Conservation (phyloP, 2,329 filamentous ascomycete genomes). For the Colletotrichum lini region DNA sequence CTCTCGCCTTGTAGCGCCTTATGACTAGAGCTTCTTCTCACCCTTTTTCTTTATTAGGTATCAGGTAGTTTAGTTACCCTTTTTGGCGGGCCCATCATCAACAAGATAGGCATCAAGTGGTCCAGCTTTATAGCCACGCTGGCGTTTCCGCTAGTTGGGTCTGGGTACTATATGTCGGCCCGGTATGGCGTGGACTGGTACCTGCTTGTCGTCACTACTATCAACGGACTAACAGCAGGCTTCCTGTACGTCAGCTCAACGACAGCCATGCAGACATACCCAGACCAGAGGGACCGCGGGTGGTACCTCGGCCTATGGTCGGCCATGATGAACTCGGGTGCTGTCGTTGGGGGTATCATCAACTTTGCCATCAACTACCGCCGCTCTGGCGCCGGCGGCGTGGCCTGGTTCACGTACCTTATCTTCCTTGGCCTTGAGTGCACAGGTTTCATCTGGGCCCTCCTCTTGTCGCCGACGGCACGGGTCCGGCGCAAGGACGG, state of each 20-base stretch:
- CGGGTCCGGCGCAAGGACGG: not conserved
- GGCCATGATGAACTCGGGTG: slow-evolving; percentile 1
- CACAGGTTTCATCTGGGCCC: not conserved
- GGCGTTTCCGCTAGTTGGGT: not conserved
- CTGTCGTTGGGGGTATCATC: not conserved
- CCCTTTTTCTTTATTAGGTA: not conserved
- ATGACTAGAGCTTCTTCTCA: not conserved
- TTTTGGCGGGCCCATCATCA: not conserved
- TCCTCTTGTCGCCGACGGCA: not conserved
- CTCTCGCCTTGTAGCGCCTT: not conserved
- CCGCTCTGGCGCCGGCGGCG: not conserved
- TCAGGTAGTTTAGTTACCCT: not conserved
- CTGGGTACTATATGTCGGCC: not conserved
- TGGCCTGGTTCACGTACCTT: not conserved
- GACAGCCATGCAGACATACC: not conserved
- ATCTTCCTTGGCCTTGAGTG: not conserved
- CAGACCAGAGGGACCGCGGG: not conserved
- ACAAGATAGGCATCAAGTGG: not conserved
- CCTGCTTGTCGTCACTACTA: not conserved
- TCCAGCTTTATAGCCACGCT: not conserved
- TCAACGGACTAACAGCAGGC: not conserved
- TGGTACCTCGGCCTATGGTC: not conserved
- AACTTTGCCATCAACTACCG: not conserved
- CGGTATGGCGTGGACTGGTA: not conserved
- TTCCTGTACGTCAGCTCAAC: not conserved